These are phyloP conservation scores for Biscogniauxia marginata DNA, from an alignment of 2,329 filamentous ascomycete species.

Conservation along the genomic window DNA sequence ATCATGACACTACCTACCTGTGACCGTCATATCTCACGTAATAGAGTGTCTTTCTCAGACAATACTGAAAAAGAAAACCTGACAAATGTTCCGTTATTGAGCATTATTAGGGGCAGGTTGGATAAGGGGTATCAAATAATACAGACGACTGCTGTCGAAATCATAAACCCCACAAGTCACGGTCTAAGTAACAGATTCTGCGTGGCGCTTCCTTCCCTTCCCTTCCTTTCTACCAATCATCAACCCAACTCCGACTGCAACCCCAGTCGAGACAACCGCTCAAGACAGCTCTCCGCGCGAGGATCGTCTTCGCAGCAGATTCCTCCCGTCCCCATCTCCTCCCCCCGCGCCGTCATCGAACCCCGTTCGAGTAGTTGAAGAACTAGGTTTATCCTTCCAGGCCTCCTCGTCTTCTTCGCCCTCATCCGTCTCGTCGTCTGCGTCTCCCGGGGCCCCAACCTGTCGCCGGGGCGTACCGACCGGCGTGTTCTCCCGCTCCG, in stretches of 20 bases:
- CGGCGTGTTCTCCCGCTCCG: conserved; percentile 16
- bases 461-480: conserved; percentile 9
- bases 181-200: background rate
- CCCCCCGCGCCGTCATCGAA: conserved; percentile 9
- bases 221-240: too few relatives aligned
- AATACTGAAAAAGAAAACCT: too few relatives aligned
- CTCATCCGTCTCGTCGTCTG: conserved; percentile 26
- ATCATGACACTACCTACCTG: too few relatives aligned
- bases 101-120: too few relatives aligned
- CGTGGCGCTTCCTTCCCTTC: background rate
- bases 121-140: too few relatives aligned
- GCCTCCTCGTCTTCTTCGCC: conserved; percentile 22
- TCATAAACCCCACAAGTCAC: too few relatives aligned
- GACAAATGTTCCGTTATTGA: too few relatives aligned
- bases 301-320: conserved; percentile 19
- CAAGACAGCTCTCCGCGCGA: conserved; percentile 20
- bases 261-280: background rate
- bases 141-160: too few relatives aligned
- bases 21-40: too few relatives aligned
- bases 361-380: conserved; percentile 16
- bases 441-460: conserved; percentile 11
- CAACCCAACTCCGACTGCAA: too few relatives aligned
- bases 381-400: conserved; percentile 9
- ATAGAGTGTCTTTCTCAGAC: too few relatives aligned
- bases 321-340: conserved; percentile 13